These are phyloP conservation scores for Pulicaria dysenterica DNA, from an alignment of 129 eudicot genomes.

Conservation along the genomic window DNA sequence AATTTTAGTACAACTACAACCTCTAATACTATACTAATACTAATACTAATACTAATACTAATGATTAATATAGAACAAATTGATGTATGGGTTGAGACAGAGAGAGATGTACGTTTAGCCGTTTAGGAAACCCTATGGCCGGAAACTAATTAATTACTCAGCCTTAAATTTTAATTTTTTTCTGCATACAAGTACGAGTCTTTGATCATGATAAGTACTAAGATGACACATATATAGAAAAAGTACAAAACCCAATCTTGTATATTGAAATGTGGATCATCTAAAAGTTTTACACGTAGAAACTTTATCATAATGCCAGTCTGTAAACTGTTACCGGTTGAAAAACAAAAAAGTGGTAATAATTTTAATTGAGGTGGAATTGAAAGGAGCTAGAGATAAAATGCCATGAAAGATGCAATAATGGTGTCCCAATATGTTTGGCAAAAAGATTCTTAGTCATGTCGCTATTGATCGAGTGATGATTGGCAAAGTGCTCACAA, in stretches of 20 bases:
- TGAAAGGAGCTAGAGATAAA: constrained; percentile 36
- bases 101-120: too few relatives aligned
- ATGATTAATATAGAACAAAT: neutral
- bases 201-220: constrained; percentile 13
- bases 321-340: constrained; percentile 9
- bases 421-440: constrained; percentile 49
- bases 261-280: too few relatives aligned
- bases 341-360: neutral
- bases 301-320: constrained; percentile 9
- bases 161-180: neutral
- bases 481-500: constrained; percentile 37
- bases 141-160: constrained; percentile 7
- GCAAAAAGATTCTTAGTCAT: constrained; percentile 38
- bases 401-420: constrained; percentile 41
- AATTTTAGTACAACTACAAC: neutral
- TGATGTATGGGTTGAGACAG: neutral
- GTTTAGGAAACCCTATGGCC: neutral
- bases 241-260: constrained; percentile 12
- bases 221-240: constrained; percentile 13
- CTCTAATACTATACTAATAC: too few relatives aligned
- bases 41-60: too few relatives aligned
- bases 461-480: constrained; percentile 37
- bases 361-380: neutral
- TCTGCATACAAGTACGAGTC: constrained; percentile 13
- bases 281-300: constrained; percentile 14